Evolutionary conservation across 768 basidiomycete species (phyloP).

Genomic region (Rubroboletus satanas): DNA sequence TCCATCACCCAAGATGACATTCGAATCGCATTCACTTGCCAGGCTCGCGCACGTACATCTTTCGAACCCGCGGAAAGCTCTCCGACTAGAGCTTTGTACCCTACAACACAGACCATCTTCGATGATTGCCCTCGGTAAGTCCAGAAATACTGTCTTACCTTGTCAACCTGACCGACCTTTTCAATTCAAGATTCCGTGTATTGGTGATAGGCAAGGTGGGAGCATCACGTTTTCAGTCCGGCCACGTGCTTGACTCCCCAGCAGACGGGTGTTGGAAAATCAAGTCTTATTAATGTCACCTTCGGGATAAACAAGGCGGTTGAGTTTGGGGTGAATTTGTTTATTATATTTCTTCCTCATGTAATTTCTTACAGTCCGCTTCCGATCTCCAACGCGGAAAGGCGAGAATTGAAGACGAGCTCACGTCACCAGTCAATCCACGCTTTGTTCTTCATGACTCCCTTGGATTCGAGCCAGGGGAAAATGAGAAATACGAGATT

Average conservation of each 20-base stretch:
- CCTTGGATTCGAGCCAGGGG: constrained; percentile 2
- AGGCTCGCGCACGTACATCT: background rate
- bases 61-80: background rate
- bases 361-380: background rate
- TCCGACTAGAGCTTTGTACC: background rate
- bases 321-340: background rate
- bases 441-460: background rate
- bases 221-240: background rate
- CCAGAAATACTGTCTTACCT: background rate
- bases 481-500: background rate
- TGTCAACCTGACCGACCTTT: background rate
- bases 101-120: background rate
- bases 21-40: background rate
- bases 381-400: background rate
- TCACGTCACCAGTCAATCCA: background rate
- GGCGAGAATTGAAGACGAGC: background rate
- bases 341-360: background rate
- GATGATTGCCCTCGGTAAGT: background rate
- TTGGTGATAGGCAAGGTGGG: background rate
- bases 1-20: background rate
- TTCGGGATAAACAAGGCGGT: background rate
- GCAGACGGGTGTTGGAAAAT: background rate
- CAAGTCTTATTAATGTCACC: background rate
- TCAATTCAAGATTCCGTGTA: background rate
- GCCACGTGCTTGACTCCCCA: background rate